These are phyloP conservation scores for Candida glucosophila DNA, from an alignment of 1,139 yeast species.

Conservation along the genomic window DNA sequence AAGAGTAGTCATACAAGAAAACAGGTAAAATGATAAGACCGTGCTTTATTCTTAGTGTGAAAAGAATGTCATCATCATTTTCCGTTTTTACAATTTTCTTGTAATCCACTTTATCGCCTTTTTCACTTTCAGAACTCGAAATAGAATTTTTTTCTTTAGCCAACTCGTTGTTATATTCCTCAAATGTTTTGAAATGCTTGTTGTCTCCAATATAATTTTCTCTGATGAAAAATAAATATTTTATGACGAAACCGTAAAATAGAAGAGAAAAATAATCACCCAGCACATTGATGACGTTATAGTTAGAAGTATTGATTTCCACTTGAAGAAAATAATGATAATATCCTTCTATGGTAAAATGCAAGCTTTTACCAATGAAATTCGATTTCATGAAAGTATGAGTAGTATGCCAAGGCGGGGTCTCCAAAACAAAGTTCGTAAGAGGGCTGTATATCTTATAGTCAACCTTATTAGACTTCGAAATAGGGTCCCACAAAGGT, in stretches of 20 bases:
- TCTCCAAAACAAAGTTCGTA: constrained; percentile 55
- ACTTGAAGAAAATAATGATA: constrained; percentile 54
- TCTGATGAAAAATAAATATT: constrained; percentile 66
- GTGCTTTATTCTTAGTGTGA: constrained; percentile 59
- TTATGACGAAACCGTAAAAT: constrained; percentile 70
- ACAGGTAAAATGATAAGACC: constrained; percentile 71
- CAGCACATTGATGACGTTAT: constrained; percentile 53
- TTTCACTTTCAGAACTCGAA: background rate
- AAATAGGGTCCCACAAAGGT: constrained; percentile 56
- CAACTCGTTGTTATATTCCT: constrained; percentile 48
- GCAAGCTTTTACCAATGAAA: constrained; percentile 54
- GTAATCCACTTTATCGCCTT: constrained; percentile 1
- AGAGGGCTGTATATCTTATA: constrained; percentile 49
- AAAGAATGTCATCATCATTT: constrained; percentile 70
- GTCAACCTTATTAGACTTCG: constrained; percentile 47
- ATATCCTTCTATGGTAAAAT: constrained; percentile 55
- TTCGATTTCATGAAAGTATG: constrained; percentile 60
- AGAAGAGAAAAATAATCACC: constrained; percentile 64
- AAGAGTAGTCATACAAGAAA: constrained; percentile 55
- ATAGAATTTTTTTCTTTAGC: constrained; percentile 1
- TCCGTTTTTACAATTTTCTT: constrained; percentile 41
- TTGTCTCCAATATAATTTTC: constrained; percentile 89
- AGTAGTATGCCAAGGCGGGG: constrained; percentile 90
- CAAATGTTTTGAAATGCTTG: constrained; percentile 75
- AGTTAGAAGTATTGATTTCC: constrained; percentile 61